Evolutionary conservation across 176 grass and related monocot species (phyloP).

Genomic region (Echinochloa phyllopogon): DNA sequence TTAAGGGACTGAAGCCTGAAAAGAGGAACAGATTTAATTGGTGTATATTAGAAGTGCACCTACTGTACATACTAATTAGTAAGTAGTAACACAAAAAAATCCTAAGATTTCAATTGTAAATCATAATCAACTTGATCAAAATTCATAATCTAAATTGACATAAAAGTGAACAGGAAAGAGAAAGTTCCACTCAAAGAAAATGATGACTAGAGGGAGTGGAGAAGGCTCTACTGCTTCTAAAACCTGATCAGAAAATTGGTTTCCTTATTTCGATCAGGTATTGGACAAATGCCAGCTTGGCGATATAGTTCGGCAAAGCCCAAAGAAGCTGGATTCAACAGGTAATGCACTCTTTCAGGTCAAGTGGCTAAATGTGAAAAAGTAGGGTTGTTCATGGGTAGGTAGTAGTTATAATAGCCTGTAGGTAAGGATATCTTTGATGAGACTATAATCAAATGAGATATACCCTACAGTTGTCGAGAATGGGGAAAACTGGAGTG

Average conservation of each 20-base stretch:
- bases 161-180: background rate
- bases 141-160: background rate
- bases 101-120: background rate
- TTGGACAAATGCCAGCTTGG: constrained; percentile 91
- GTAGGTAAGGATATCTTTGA: background rate
- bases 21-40: background rate
- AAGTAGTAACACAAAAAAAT: background rate
- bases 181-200: constrained; percentile 14
- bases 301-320: constrained; percentile 68
- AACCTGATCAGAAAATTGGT: background rate
- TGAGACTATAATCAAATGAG: constrained; percentile 17
- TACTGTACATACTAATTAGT: background rate
- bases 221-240: background rate
- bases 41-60: background rate
- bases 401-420: background rate
- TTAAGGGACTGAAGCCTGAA: background rate
- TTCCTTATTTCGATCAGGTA: constrained; percentile 51
- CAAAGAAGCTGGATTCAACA: constrained; percentile 80
- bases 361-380: background rate
- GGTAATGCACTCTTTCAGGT: constrained; percentile 45
- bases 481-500: constrained; percentile 98
- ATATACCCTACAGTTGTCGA: constrained; percentile 63
- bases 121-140: background rate
- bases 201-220: constrained; percentile 7
- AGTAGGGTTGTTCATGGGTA: background rate